These are phyloP conservation scores for Venturia aucupariae DNA, from an alignment of 2,329 filamentous ascomycete genomes.

Conservation along the genomic window DNA sequence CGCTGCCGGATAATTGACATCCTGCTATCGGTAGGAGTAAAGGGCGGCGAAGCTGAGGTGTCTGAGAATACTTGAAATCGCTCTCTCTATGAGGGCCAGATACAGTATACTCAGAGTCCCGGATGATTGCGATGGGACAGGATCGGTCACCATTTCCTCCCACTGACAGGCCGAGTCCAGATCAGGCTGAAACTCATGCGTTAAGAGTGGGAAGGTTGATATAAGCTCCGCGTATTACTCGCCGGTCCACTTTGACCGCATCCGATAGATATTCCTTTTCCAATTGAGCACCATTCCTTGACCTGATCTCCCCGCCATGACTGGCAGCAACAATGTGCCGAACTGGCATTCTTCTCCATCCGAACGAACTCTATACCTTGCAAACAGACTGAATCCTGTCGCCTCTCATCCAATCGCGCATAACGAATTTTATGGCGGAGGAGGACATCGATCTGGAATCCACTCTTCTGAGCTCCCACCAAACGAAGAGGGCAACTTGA, in stretches of 20 bases:
- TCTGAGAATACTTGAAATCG: too few relatives aligned
- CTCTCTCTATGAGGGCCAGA: too few relatives aligned
- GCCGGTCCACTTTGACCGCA: background rate
- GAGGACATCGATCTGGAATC: background rate
- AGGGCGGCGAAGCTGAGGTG: too few relatives aligned
- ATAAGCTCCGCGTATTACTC: background rate
- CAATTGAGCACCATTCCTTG: too few relatives aligned
- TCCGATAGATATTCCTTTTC: background rate
- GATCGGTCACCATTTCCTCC: too few relatives aligned
- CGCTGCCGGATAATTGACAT: background rate
- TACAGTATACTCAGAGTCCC: too few relatives aligned
- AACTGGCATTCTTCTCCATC: background rate
- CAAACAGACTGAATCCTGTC: background rate
- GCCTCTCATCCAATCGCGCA: background rate
- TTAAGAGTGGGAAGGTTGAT: background rate
- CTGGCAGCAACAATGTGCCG: background rate
- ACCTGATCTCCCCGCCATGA: background rate
- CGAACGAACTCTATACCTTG: background rate
- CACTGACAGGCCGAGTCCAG: background rate
- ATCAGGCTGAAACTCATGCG: background rate
- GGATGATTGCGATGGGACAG: too few relatives aligned
- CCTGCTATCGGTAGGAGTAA: too few relatives aligned
- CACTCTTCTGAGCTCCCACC: background rate
- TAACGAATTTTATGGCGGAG: background rate
- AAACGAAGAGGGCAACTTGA: background rate